Conservation (phyloP, 371 early-diverging fungal genomes). For the Dichotomocladium elegans region DNA sequence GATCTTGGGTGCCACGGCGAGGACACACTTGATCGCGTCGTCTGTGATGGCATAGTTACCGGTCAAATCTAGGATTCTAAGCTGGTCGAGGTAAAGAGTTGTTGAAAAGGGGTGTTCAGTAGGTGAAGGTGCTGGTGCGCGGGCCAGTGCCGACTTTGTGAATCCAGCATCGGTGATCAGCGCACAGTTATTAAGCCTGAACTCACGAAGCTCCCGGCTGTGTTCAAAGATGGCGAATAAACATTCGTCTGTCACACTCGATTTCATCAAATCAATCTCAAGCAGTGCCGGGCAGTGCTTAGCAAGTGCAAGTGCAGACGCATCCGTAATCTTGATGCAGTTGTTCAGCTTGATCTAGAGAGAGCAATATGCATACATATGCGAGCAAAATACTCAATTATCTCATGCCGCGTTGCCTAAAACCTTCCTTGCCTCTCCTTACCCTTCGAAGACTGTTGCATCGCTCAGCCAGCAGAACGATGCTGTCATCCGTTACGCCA, state of each 20-base stretch:
- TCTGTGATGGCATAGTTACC: conserved; percentile 50
- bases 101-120: too few species aligned
- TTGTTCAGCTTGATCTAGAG: conserved; percentile 58
- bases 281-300: conserved; percentile 48
- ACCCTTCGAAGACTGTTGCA: conserved; percentile 41
- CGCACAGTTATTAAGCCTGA: conserved; percentile 44
- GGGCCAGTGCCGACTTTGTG: conserved; percentile 19
- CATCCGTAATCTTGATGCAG: conserved; percentile 48
- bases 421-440: conserved; percentile 2
- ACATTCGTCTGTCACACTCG: conserved; percentile 47
- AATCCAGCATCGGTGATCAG: conserved; percentile 49
- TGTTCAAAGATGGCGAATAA: conserved; percentile 39
- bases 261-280: conserved; percentile 58
- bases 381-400: background rate
- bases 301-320: conserved; percentile 48
- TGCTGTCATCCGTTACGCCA: conserved; percentile 35
- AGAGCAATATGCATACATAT: conserved; percentile 1
- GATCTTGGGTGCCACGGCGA: conserved; percentile 53
- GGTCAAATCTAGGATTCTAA: conserved; percentile 61
- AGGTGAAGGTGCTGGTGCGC: background rate
- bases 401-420: background rate
- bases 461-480: conserved; percentile 29
- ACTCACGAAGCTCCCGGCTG: conserved; percentile 52
- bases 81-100: conserved; percentile 52
- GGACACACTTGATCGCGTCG: conserved; percentile 42